Evolutionary conservation across 2,329 filamentous ascomycete species (phyloP).

Genomic region (Aureobasidium vineae): DNA sequence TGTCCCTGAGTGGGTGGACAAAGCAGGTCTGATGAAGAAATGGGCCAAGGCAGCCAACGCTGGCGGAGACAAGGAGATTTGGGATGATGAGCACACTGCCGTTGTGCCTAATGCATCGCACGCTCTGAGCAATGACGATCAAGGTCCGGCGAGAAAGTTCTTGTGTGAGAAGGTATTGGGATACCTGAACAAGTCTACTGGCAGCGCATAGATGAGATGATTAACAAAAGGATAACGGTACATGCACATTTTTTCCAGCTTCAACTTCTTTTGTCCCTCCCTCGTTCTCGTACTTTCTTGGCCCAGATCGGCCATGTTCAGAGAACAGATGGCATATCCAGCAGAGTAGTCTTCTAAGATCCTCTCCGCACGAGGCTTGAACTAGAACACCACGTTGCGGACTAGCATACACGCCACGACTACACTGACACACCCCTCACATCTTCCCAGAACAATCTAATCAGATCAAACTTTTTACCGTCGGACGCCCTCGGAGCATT

Average conservation of each 20-base stretch:
- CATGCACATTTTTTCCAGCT: neutral
- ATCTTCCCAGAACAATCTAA: neutral
- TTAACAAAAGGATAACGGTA: neutral
- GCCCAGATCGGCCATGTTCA: neutral
- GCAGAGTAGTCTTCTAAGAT: neutral
- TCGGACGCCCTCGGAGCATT: neutral
- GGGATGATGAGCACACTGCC: slow-evolving; percentile 51
- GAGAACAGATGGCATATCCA: neutral
- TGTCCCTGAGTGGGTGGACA: slow-evolving; percentile 47
- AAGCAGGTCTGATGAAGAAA: slow-evolving; percentile 44
- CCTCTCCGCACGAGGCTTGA: neutral
- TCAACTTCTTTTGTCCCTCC: neutral
- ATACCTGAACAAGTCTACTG: slow-evolving; percentile 26
- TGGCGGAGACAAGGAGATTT: slow-evolving; percentile 40
- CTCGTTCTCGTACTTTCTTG: neutral
- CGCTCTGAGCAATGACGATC: slow-evolving; percentile 50
- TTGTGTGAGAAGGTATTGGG: slow-evolving; percentile 30
- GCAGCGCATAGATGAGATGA: neutral
- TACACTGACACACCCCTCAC: neutral
- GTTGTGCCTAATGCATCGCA: slow-evolving; percentile 51
- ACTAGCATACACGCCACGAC: neutral
- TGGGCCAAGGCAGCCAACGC: slow-evolving; percentile 46
- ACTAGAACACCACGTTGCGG: neutral
- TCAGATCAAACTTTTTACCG: slow-evolving; percentile 16
- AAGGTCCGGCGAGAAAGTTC: slow-evolving; percentile 42